phyloP scores from a whole-genome alignment of 306 rosid genomes.

The Gynostemma pentaphyllum region DNA sequence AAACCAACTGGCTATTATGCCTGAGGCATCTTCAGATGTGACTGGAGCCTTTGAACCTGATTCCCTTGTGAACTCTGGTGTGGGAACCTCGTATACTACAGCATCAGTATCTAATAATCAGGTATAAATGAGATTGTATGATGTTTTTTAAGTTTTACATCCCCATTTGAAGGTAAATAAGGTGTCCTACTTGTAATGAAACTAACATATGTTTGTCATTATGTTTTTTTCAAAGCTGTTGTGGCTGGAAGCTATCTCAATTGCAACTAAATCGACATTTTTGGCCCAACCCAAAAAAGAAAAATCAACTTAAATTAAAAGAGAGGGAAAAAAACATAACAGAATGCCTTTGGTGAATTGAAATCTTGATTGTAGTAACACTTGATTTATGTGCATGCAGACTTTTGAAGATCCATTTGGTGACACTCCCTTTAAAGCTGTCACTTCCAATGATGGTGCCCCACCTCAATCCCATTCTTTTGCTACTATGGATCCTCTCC shows the following conservation, averaged over 20 bases:
- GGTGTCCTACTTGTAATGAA: neutral
- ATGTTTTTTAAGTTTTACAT: neutral
- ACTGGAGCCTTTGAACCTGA: constrained; percentile 30
- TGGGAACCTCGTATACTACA: constrained; percentile 26
- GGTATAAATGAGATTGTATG: constrained; percentile 24
- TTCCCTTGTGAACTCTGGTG: constrained; percentile 23
- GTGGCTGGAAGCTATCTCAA: neutral
- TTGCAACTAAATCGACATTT: neutral
- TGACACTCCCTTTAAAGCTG: constrained; percentile 78
- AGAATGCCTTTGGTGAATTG: neutral
- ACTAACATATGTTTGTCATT: neutral
- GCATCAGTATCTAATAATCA: constrained; percentile 43
- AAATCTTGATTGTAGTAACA: neutral
- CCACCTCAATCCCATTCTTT: constrained; percentile 36
- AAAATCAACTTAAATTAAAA: too few species aligned
- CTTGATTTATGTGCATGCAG: constrained; percentile 27
- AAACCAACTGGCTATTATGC: constrained; percentile 57
- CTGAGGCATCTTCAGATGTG: constrained; percentile 26
- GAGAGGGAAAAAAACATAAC: too few species aligned
- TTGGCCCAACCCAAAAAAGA: neutral
- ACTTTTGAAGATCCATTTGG: constrained; percentile 90
- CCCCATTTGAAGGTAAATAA: neutral
- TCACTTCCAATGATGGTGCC: constrained; percentile 36
- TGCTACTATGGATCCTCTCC: neutral
- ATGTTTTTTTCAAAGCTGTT: neutral